Conservation (phyloP, 352 stramenopile species). For the Globisporangium nodosum region DNA sequence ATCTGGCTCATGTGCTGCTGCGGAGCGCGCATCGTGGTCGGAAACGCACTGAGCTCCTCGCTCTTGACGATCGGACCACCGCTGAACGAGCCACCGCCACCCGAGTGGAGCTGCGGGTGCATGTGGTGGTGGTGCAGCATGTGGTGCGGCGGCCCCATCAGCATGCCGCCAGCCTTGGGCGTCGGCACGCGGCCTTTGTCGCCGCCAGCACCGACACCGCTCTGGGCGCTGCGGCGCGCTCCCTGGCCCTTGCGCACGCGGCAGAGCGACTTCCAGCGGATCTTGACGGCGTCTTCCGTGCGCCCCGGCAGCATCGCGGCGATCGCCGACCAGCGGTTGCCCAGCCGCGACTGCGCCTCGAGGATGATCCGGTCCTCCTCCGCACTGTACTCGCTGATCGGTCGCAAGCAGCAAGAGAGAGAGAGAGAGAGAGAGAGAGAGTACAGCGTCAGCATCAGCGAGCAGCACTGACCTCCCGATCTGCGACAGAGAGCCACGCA, state of each 20-base stretch:
- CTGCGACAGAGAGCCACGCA: background rate
- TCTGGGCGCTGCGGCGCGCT: conserved; percentile 23
- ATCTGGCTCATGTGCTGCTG: conserved; percentile 27
- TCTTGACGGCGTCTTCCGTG: conserved; percentile 90
- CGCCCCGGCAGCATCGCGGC: conserved; percentile 83
- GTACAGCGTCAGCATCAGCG: background rate
- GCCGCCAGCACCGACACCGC: background rate
- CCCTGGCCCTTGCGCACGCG: conserved; percentile 64
- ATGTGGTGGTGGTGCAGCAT: conserved; percentile 18
- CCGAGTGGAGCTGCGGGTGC: conserved; percentile 1
- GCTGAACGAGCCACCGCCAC: conserved; percentile 24
- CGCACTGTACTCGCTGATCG: conserved; percentile 50
- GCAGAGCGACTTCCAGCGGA: conserved; percentile 88
- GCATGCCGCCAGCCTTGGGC: conserved; percentile 14
- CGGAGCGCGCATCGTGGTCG: conserved; percentile 27
- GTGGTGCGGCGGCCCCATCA: conserved; percentile 11
- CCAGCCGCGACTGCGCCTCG: conserved; percentile 73
- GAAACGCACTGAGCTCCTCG: conserved; percentile 55
- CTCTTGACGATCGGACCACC: conserved; percentile 54
- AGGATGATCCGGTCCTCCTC: conserved; percentile 89
- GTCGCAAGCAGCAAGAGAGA: conserved; percentile 1
- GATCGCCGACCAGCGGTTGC: conserved; percentile 89
- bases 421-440: background rate
- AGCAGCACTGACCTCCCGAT: too few relatives aligned
- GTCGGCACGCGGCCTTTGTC: conserved; percentile 37